A percentile compares a stretch with the other conserved stretches of the same genome.
Conservation (phyloP, 768 basidiomycete species). For the Coprinopsis strossmayeri region DNA sequence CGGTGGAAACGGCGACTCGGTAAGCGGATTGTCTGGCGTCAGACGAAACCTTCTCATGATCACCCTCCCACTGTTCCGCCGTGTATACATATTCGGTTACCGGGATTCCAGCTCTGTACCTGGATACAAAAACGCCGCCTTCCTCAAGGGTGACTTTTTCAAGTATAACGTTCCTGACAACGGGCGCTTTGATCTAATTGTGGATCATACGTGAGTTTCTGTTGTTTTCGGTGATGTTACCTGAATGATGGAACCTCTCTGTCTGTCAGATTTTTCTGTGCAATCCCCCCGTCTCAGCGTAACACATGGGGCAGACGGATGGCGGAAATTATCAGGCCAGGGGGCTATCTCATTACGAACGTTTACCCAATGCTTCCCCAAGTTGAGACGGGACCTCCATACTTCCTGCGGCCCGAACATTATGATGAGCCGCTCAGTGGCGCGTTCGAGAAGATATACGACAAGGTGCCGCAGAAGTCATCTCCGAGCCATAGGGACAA, state of each 20-base stretch:
- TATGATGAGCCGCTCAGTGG: constrained; percentile 44
- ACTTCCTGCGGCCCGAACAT: constrained; percentile 49
- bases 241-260: background rate
- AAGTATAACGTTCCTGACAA: constrained; percentile 24
- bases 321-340: constrained; percentile 46
- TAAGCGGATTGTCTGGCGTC: constrained; percentile 19
- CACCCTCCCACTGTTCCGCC: background rate
- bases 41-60: background rate
- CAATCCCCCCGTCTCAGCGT: constrained; percentile 51
- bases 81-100: background rate
- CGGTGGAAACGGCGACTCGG: constrained; percentile 40
- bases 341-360: constrained; percentile 56
- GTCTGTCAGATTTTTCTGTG: constrained; percentile 59
- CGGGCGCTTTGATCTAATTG: constrained; percentile 47
- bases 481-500: constrained; percentile 33
- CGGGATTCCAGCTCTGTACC: constrained; percentile 15
- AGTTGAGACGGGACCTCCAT: constrained; percentile 52
- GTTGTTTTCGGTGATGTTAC: background rate
- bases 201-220: constrained; percentile 62
- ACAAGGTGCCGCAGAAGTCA: constrained; percentile 42
- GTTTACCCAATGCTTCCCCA: constrained; percentile 48
- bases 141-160: constrained; percentile 52
- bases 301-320: constrained; percentile 55
- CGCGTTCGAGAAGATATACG: constrained; percentile 47
- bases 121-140: constrained; percentile 25